These are phyloP conservation scores for Solanum peruvianum DNA, from an alignment of 257 asterid species.

Conservation along the genomic window DNA sequence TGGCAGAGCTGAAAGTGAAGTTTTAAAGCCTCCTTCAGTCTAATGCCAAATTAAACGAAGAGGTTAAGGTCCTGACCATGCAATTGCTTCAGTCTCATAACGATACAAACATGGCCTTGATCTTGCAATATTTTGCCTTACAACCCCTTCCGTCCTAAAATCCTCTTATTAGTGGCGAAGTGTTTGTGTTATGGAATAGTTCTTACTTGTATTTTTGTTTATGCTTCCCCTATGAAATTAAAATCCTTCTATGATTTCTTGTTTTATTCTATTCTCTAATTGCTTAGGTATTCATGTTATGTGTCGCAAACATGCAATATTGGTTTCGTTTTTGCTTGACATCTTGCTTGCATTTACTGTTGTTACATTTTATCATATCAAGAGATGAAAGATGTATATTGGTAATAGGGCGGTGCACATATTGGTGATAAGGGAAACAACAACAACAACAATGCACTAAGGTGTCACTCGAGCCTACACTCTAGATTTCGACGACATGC, in stretches of 20 bases:
- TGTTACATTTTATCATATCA: background rate
- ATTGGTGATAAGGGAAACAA: background rate
- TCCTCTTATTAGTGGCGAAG: background rate
- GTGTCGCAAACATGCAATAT: background rate
- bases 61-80: background rate
- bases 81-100: background rate
- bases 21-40: background rate
- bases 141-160: background rate
- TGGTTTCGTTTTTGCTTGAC: background rate
- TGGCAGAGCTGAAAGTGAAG: background rate
- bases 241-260: background rate
- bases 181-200: background rate
- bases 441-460: background rate
- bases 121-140: background rate
- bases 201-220: background rate
- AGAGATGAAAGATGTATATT: background rate
- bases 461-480: background rate
- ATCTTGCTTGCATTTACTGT: background rate
- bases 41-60: too few relatives aligned
- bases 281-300: background rate
- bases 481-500: background rate
- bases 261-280: background rate
- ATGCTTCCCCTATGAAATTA: background rate
- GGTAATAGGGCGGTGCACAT: background rate
- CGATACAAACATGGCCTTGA: background rate